phyloP scores from a whole-genome alignment of 164 flowering plant species.

The Aristolochia fimbriata region DNA sequence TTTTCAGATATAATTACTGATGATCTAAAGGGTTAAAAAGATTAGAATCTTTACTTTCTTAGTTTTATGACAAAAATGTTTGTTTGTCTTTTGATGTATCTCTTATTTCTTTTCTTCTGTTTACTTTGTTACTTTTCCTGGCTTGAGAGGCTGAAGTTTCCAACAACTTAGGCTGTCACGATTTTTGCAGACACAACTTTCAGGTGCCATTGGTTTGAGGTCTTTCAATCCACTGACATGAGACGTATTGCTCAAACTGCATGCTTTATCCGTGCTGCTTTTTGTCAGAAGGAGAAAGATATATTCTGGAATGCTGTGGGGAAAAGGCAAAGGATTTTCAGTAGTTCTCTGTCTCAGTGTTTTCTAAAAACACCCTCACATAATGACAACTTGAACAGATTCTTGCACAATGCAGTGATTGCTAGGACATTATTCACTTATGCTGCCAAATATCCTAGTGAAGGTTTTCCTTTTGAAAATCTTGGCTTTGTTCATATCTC shows the following conservation, averaged over 20 bases:
- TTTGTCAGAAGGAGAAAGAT: constrained; percentile 13
- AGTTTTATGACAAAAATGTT: no score
- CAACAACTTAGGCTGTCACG: no score
- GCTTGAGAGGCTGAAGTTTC: no score
- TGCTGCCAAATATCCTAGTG: constrained; percentile 29
- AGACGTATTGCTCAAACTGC: constrained; percentile 25
- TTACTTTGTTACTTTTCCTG: no score
- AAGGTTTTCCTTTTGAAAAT: constrained; percentile 22
- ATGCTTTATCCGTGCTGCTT: constrained; percentile 22
- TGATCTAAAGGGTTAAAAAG: no score
- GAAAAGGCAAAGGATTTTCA: constrained; percentile 10
- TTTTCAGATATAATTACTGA: no score
- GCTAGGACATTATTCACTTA: constrained; percentile 39
- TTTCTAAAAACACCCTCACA: constrained; percentile 1
- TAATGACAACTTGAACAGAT: constrained; percentile 15
- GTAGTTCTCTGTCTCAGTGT: constrained; percentile 7
- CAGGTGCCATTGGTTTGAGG: no score
- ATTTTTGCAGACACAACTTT: no score
- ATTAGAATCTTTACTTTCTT: no score
- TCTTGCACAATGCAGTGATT: constrained; percentile 14
- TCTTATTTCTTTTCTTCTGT: no score
- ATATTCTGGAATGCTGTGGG: constrained; percentile 7
- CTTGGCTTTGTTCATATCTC: not conserved
- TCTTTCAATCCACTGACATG: constrained; percentile 16
- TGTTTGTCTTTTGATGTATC: no score